Base-by-base conservation (phyloP, 2,329 filamentous ascomycete genomes). In the Biscogniauxia sp. region DNA sequence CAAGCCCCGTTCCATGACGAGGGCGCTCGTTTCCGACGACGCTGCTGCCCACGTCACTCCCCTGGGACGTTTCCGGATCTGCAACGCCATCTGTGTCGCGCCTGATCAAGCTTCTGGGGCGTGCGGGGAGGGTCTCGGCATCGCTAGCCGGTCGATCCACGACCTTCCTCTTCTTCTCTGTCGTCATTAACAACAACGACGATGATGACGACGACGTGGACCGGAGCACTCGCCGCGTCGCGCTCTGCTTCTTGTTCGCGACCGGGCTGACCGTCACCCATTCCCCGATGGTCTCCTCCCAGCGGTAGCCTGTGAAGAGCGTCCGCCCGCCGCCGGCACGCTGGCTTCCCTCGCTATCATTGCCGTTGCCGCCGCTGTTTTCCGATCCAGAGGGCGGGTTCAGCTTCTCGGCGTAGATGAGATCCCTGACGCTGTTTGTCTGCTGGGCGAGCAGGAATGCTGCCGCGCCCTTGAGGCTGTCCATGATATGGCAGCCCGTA, bases 231-330 rank as follows among this genome's bases (percentile, higher is more conserved):
- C 62, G 67, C 70, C 56, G 60, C 41, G 53, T 70, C 68, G 51
- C 51, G 53, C 41, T 61, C 3, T 57, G 63, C 59, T 64, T 56
- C 53, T 26, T 67, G 54, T 72, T 70, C 45, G 62, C 54, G 55
- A 67, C 71, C 26, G 82, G 82, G 52, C 80, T 83, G 49, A 73
- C 76, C 19, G 76, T 80, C 55, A 85, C 78, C 82, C 83, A 86
- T 69, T 85, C 83, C 41, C 80, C 78, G 68, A 85, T 84, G 52
- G 78, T 80, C 66, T 84, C 82, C 67, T 85, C 83, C 82, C 82
- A 85, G 32, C 79, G 72, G 71, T 76, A 83, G 69, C 64, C 70
- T 45, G 62, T 70, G 58, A 73, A 72, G 20, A 72, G 66, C 8
- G 65, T 61, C 52, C 45, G 51, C 15, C 17, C 25, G 25, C 23